These are phyloP conservation scores for Arthrocladium fulminans DNA, from an alignment of 2,329 filamentous ascomycete species.

Conservation along the genomic window DNA sequence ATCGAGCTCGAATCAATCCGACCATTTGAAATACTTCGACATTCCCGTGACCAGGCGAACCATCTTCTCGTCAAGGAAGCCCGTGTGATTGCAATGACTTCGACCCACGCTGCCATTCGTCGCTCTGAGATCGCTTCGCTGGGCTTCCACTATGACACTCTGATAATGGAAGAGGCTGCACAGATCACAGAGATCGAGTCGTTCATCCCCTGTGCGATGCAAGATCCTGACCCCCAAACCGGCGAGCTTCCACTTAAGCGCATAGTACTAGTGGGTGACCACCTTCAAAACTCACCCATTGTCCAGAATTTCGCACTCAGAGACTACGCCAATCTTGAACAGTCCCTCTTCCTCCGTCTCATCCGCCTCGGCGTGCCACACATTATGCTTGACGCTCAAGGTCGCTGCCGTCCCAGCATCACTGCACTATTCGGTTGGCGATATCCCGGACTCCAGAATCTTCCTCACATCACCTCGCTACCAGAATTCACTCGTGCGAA, in stretches of 20 bases:
- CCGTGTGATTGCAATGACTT: constrained; percentile 97
- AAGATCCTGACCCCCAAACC: constrained; percentile 56
- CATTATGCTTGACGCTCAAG: constrained; percentile 85
- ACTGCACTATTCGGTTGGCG: constrained; percentile 90
- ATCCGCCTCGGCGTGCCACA: constrained; percentile 87
- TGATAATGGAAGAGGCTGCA: constrained; percentile 96
- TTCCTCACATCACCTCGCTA: constrained; percentile 61
- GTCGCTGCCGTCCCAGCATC: constrained; percentile 76
- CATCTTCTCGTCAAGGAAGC: constrained; percentile 93
- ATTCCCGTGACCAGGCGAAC: constrained; percentile 85
- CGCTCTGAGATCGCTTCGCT: constrained; percentile 79
- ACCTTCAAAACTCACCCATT: constrained; percentile 92
- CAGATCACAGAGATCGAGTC: constrained; percentile 97
- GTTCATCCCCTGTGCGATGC: constrained; percentile 89
- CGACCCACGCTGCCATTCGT: constrained; percentile 92
- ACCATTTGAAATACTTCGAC: constrained; percentile 87
- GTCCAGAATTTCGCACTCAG: constrained; percentile 91
- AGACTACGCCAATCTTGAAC: constrained; percentile 90
- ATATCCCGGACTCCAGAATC: constrained; percentile 58
- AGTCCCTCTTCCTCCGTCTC: constrained; percentile 85
- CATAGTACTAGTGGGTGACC: constrained; percentile 87
- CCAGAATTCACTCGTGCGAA: constrained; percentile 74
- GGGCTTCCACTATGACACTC: constrained; percentile 96
- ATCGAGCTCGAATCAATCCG: constrained; percentile 84
- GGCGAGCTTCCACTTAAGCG: constrained; percentile 71